A percentile compares a stretch with the other conserved stretches of the same genome.
phyloP scores from a whole-genome alignment of 306 rosid species.

The Senna tora region DNA sequence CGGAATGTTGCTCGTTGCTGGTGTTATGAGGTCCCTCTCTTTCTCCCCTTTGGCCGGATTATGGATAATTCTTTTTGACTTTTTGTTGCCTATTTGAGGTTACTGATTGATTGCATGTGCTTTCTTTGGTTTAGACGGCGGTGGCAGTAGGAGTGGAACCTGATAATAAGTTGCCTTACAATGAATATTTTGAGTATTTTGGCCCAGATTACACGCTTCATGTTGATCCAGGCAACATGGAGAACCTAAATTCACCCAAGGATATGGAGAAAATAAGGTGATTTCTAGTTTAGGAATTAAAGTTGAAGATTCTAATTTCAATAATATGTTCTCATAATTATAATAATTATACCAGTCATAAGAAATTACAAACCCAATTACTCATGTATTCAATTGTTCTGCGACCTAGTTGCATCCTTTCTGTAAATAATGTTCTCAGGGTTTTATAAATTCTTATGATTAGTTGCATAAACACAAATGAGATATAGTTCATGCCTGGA shows the following conservation, averaged over 20 bases:
- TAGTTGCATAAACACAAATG: conserved; percentile 4
- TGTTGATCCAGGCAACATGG: conserved; percentile 78
- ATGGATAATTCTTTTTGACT: conserved; percentile 14
- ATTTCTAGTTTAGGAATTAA: conserved; percentile 16
- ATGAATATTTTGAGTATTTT: conserved; percentile 86
- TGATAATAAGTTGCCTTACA: conserved; percentile 83
- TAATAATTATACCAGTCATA: neutral
- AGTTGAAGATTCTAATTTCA: conserved; percentile 10
- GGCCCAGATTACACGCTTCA: conserved; percentile 90
- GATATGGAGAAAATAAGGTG: conserved; percentile 90
- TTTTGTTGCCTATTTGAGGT: conserved; percentile 17
- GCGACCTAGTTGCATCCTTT: conserved; percentile 23
- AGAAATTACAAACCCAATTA: conserved; percentile 1
- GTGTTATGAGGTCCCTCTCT: conserved; percentile 80
- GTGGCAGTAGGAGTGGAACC: conserved; percentile 96
- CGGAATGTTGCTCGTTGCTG: conserved; percentile 96
- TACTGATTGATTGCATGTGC: conserved; percentile 31
- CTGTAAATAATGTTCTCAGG: neutral
- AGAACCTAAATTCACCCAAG: conserved; percentile 76
- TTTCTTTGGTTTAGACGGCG: conserved; percentile 69
- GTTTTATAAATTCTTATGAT: conserved; percentile 1
- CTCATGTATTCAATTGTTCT: conserved; percentile 18
- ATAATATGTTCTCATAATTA: conserved; percentile 17
- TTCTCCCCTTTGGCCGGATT: conserved; percentile 21
- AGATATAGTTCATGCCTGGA: conserved; percentile 4